phyloP scores from a whole-genome alignment of 148 eudicot genomes.

The Chenopodium quinoa region DNA sequence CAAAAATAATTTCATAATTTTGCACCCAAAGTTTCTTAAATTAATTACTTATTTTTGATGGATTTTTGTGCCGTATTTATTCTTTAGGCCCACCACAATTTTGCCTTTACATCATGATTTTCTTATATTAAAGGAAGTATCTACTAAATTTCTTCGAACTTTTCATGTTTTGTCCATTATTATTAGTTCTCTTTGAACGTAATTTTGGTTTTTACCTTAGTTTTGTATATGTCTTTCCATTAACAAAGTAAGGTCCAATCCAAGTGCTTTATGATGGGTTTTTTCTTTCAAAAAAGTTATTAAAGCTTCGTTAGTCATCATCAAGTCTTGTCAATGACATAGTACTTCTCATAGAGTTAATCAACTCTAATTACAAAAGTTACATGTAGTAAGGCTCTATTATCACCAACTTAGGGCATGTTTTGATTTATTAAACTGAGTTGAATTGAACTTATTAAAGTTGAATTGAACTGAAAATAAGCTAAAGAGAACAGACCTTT shows the following conservation, averaged over 20 bases:
- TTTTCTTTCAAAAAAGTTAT: not conserved
- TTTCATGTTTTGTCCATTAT: constrained; percentile 14
- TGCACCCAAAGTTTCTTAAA: not conserved
- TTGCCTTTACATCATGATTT: constrained; percentile 9
- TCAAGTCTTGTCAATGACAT: constrained; percentile 2
- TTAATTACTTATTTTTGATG: not conserved
- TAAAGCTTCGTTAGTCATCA: not conserved
- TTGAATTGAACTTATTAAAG: no score
- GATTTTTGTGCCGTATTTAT: constrained; percentile 1
- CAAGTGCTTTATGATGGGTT: not conserved
- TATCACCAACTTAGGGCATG: no score
- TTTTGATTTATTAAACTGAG: no score
- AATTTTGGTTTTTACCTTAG: constrained; percentile 12
- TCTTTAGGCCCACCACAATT: constrained; percentile 16
- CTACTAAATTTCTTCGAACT: constrained; percentile 10
- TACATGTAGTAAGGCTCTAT: no score
- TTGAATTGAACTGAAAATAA: no score
- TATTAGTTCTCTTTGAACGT: constrained; percentile 19
- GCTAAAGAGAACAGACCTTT: no score
- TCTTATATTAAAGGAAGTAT: constrained; percentile 22
- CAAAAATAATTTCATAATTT: not conserved
- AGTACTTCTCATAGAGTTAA: not conserved
- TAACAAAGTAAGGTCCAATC: not conserved
- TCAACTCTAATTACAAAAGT: no score
- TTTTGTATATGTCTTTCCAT: not conserved